Conservation (phyloP, 2,329 filamentous ascomycete genomes). For the Aspergillus sp. region DNA sequence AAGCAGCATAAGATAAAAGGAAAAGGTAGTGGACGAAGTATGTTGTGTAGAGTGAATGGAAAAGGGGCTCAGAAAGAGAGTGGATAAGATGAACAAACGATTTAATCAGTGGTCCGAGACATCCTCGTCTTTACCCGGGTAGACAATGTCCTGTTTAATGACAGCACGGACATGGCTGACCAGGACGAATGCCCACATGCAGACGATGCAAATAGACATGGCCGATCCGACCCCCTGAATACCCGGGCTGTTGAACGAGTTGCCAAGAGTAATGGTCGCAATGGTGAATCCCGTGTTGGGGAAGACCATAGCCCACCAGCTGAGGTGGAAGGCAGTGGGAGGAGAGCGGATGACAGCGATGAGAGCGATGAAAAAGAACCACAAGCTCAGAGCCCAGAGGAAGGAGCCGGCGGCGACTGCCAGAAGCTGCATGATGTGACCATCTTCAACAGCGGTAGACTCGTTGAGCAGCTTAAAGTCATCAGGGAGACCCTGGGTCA, state of each 20-base stretch:
- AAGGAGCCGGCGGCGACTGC: constrained; percentile 51
- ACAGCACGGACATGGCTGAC: constrained; percentile 49
- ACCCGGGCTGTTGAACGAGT: constrained; percentile 47
- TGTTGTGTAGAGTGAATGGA: too few relatives aligned
- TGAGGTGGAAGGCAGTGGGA: constrained; percentile 45
- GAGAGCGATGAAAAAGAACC: constrained; percentile 51
- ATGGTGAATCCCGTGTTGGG: constrained; percentile 62
- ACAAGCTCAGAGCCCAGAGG: constrained; percentile 60
- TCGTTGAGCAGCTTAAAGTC: constrained; percentile 45
- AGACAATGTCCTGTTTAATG: constrained; percentile 49
- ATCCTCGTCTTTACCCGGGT: constrained; percentile 59
- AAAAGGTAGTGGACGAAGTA: too few relatives aligned
- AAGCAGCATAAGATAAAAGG: too few relatives aligned
- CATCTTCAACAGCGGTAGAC: constrained; percentile 15
- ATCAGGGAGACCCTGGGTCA: constrained; percentile 52
- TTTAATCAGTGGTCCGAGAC: constrained; percentile 22
- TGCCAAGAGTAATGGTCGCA: constrained; percentile 54
- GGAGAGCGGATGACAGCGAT: constrained; percentile 41
- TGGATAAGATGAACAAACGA: neutral
- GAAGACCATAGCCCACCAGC: constrained; percentile 64
- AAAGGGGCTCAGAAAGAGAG: too few relatives aligned
- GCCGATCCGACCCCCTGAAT: constrained; percentile 52
- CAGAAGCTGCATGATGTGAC: constrained; percentile 39
- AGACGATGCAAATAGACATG: constrained; percentile 52
- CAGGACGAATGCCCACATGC: constrained; percentile 52